Evolutionary conservation across 78 protist species (phyloP).

Genomic region (Isochrysis galbana): DNA sequence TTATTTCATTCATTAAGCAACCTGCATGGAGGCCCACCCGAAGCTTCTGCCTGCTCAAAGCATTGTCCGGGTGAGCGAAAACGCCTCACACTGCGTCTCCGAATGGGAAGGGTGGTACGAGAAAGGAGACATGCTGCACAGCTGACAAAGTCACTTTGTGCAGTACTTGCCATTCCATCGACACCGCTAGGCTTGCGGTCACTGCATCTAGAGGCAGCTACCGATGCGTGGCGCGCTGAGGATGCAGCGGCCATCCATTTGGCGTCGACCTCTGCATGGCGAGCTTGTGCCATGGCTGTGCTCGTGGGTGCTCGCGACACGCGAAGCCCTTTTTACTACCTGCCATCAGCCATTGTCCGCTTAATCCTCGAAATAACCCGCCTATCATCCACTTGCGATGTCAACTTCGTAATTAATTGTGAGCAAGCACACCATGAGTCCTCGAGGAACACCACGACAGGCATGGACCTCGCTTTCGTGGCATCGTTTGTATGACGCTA

Average conservation of each 20-base stretch:
- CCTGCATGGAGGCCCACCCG: neutral
- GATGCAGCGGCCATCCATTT: neutral
- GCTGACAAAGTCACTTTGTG: neutral
- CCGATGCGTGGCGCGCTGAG: neutral
- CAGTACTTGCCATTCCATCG: neutral
- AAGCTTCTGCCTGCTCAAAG: neutral
- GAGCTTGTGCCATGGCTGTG: neutral
- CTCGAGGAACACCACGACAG: neutral
- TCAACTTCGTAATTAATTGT: neutral
- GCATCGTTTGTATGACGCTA: neutral
- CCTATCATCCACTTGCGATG: neutral
- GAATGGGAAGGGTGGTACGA: neutral
- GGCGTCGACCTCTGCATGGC: neutral
- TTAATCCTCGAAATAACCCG: neutral
- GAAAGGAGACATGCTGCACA: neutral
- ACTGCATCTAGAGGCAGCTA: neutral
- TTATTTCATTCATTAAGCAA: neutral
- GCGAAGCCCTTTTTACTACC: neutral
- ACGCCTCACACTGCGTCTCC: neutral
- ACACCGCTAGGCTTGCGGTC: neutral
- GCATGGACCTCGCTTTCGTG: neutral
- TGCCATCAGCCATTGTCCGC: neutral
- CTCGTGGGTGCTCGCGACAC: neutral
- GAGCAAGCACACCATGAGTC: neutral
- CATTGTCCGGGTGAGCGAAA: neutral